Percentiles rank a stretch among this genome's conserved stretches.
Conservation (phyloP, 495 filamentous ascomycete species). For the Penicillium daleae region DNA sequence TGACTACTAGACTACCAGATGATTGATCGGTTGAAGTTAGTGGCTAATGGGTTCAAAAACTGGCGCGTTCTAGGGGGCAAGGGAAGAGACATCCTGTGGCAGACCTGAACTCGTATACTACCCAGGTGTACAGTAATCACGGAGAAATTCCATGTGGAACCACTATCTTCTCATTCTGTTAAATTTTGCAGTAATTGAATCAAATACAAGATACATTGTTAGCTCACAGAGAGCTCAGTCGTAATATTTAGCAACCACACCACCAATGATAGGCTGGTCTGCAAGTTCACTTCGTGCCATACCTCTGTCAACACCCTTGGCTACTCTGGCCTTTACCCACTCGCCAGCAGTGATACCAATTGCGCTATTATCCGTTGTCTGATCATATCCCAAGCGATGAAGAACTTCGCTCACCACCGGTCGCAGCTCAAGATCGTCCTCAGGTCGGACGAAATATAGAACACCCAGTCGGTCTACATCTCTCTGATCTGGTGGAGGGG, state of each 20-base stretch:
- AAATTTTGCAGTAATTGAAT: not conserved
- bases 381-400: conserved; percentile 25
- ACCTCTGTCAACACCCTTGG: conserved; percentile 17
- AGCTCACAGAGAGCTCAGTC: not conserved
- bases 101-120: too few species aligned
- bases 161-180: not conserved
- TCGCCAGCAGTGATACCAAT: conserved; percentile 45
- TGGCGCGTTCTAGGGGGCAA: too few species aligned
- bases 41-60: too few species aligned
- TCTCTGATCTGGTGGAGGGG: conserved; percentile 51
- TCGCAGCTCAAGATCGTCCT: conserved; percentile 37
- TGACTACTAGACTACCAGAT: too few species aligned
- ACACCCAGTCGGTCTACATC: conserved; percentile 51
- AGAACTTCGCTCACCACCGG: conserved; percentile 38
- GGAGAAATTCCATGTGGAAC: too few species aligned
- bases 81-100: too few species aligned
- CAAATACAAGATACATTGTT: not conserved
- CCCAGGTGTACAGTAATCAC: too few species aligned
- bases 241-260: conserved; percentile 16
- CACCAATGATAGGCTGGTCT: conserved; percentile 17
- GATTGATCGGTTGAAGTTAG: too few species aligned
- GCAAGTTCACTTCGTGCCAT: conserved; percentile 9
- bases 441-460: conserved; percentile 53
- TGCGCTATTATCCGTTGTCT: conserved; percentile 35
- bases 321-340: conserved; percentile 46